A percentile compares a stretch with the other conserved stretches of the same genome.
Evolutionary conservation across 23 red algal species (phyloP).

Genomic region (Pyropia yezoensis): DNA sequence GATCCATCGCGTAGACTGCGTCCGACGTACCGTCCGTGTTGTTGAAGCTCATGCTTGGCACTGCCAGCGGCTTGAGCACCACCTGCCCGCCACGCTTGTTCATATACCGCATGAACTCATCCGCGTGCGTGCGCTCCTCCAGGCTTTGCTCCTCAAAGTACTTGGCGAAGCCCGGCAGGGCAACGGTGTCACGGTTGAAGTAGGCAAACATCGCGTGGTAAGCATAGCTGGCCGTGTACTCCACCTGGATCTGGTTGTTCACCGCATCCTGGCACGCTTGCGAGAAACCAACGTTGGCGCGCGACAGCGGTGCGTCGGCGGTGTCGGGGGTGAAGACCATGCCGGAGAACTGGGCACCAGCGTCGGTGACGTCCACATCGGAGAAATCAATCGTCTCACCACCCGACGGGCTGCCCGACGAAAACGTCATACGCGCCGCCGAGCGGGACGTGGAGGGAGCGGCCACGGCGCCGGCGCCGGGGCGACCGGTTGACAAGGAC

Average conservation of each 20-base stretch:
- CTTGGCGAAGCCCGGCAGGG: slow-evolving; percentile 89
- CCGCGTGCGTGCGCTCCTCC: slow-evolving; percentile 79
- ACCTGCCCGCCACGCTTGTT: slow-evolving; percentile 79
- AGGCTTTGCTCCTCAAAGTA: slow-evolving; percentile 76
- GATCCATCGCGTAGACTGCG: slow-evolving; percentile 83
- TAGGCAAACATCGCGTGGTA: slow-evolving; percentile 93
- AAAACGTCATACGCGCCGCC: neutral
- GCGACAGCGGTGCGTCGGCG: slow-evolving; percentile 28
- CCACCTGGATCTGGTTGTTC: slow-evolving; percentile 94
- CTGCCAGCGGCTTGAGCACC: slow-evolving; percentile 81
- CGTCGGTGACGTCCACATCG: slow-evolving; percentile 52
- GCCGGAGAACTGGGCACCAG: slow-evolving; percentile 54
- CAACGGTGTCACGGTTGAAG: slow-evolving; percentile 90
- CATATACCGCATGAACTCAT: slow-evolving; percentile 86
- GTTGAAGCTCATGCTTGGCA: slow-evolving; percentile 81
- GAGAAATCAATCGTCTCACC: slow-evolving; percentile 42
- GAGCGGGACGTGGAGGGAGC: too few species aligned
- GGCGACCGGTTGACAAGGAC: too few species aligned
- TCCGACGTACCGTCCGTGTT: slow-evolving; percentile 70
- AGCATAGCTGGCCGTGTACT: slow-evolving; percentile 92
- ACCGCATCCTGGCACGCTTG: slow-evolving; percentile 63
- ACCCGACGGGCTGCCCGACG: neutral
- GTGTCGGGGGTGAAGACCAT: slow-evolving; percentile 60
- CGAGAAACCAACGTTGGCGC: slow-evolving; percentile 57
- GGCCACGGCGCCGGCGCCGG: too few species aligned